A percentile compares a stretch with the other conserved stretches of the same genome.
Evolutionary conservation across 2,329 filamentous ascomycete genomes (phyloP).

Genomic region (Xylaria sp.): DNA sequence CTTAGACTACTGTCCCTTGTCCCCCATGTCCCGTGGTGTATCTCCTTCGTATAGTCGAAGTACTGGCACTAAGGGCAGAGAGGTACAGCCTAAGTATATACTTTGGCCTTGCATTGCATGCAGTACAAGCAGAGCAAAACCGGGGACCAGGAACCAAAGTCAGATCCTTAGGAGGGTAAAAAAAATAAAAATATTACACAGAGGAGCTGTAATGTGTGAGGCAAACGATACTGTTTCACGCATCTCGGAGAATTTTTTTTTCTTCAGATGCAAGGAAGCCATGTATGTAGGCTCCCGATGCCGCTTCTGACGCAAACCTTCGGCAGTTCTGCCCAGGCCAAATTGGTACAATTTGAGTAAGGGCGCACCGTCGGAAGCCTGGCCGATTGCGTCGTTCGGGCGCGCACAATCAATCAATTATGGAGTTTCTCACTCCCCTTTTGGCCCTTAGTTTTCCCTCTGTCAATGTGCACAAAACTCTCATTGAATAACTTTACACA

Average conservation of each 20-base stretch:
- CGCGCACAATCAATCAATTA: neutral
- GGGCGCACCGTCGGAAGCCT: neutral
- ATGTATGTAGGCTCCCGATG: conserved; percentile 29
- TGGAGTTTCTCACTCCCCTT: neutral
- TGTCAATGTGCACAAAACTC: neutral
- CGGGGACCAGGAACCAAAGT: neutral
- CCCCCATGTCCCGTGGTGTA: conserved; percentile 33
- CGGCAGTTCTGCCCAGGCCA: conserved; percentile 19
- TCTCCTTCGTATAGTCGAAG: conserved; percentile 31
- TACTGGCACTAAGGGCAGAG: conserved; percentile 30
- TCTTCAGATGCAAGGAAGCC: conserved; percentile 21
- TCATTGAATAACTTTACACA: neutral
- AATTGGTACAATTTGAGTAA: conserved; percentile 3
- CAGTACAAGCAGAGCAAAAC: conserved; percentile 17
- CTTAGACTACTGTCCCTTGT: conserved; percentile 7
- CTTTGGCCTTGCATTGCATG: conserved; percentile 23
- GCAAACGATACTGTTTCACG: conserved; percentile 19
- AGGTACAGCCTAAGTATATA: conserved; percentile 29
- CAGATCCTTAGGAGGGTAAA: neutral
- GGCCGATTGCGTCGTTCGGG: neutral
- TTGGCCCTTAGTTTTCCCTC: neutral
- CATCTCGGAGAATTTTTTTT: conserved; percentile 34
- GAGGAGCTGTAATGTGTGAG: neutral
- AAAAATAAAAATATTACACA: neutral
- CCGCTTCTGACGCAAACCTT: conserved; percentile 16